Evolutionary conservation across 257 asterid genomes (phyloP).

Genomic region (Knoxia roxburghii): DNA sequence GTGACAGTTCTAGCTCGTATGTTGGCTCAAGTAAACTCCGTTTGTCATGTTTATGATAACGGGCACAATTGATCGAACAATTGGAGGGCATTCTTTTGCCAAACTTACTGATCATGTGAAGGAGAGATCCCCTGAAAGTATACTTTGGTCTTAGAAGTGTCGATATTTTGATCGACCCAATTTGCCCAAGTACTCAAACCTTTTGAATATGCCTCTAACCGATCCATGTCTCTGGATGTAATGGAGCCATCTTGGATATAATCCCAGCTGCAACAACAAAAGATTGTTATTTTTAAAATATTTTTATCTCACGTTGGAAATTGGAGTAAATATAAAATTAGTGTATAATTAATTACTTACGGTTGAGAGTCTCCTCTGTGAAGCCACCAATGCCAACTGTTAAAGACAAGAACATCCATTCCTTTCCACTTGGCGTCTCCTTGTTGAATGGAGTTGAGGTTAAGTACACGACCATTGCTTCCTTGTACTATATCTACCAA

Average conservation of each 20-base stretch:
- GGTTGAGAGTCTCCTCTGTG: conserved; percentile 33
- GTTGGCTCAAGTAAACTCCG: neutral
- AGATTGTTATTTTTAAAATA: no score
- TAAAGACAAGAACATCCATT: conserved; percentile 35
- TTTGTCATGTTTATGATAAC: no score
- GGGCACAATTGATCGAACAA: no score
- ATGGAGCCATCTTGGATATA: conserved; percentile 36
- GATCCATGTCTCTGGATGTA: conserved; percentile 42
- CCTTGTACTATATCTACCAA: conserved; percentile 31
- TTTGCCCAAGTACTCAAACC: conserved; percentile 52
- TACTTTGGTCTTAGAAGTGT: conserved; percentile 41
- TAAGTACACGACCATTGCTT: conserved; percentile 26
- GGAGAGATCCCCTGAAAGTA: conserved; percentile 63
- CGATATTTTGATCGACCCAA: conserved; percentile 50
- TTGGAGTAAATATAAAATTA: no score
- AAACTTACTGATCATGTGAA: conserved; percentile 39
- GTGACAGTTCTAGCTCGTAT: no score
- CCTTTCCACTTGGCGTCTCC: conserved; percentile 31
- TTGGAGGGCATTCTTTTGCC: neutral
- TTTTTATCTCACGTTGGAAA: neutral
- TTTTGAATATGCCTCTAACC: conserved; percentile 38
- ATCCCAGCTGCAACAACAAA: conserved; percentile 44
- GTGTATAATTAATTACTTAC: conserved; percentile 17
- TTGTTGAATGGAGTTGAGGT: conserved; percentile 31
- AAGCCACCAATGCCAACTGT: conserved; percentile 50